Percentiles rank a stretch among this genome's conserved stretches.
These are phyloP conservation scores for Fusarium domesticum DNA, from an alignment of 2,329 filamentous ascomycete species.

Conservation along the genomic window DNA sequence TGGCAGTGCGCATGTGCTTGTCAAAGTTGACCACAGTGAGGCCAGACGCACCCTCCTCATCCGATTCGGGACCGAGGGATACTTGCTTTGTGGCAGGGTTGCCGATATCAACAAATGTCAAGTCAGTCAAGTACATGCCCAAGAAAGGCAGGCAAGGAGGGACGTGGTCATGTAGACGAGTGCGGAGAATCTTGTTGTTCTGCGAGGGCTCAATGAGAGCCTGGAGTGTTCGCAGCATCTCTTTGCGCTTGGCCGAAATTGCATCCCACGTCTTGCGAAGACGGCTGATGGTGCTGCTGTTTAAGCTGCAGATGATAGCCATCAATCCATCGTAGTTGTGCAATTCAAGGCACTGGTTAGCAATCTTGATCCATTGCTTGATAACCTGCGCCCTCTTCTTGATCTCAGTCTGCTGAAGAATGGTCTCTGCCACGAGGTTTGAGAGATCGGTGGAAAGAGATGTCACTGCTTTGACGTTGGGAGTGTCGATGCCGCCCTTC, in stretches of 20 bases:
- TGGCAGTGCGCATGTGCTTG: constrained; percentile 91
- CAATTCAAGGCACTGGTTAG: constrained; percentile 78
- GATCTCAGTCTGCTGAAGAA: constrained; percentile 80
- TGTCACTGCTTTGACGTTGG: constrained; percentile 93
- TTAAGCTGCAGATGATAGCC: constrained; percentile 93
- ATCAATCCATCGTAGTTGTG: constrained; percentile 96
- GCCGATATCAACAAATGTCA: constrained; percentile 93
- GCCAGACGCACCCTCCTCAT: constrained; percentile 62
- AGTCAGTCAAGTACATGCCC: constrained; percentile 91
- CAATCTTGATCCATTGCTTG: constrained; percentile 98
- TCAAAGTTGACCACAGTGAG: constrained; percentile 94
- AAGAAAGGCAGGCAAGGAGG: constrained; percentile 94
- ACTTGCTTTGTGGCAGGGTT: constrained; percentile 83
- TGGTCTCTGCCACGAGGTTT: constrained; percentile 89
- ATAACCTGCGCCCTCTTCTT: constrained; percentile 89
- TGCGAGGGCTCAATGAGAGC: constrained; percentile 83
- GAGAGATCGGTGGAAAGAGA: constrained; percentile 87
- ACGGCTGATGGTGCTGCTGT: constrained; percentile 85
- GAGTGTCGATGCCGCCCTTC: constrained; percentile 71
- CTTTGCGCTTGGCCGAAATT: constrained; percentile 79
- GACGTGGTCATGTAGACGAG: constrained; percentile 78
- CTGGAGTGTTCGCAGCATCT: constrained; percentile 73
- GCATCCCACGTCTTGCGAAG: constrained; percentile 90
- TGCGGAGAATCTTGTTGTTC: constrained; percentile 85
- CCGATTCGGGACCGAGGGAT: constrained; percentile 43